Evolutionary conservation across 2,329 filamentous ascomycete species (phyloP).

Genomic region (Gaeumannomyces sp.): DNA sequence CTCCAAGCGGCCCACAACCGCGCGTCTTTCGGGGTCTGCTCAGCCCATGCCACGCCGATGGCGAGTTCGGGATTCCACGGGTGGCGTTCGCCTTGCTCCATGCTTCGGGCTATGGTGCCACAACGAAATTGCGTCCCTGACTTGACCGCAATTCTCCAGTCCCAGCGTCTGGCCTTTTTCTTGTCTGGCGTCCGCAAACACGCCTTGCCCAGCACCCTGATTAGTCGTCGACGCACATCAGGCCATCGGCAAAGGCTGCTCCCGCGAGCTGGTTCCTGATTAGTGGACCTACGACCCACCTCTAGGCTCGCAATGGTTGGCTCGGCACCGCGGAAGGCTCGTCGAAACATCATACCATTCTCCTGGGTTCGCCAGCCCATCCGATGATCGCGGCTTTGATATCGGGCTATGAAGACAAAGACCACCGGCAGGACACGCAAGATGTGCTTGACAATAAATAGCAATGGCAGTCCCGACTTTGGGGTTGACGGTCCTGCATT

Average conservation of each 20-base stretch:
- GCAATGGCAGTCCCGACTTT: not conserved
- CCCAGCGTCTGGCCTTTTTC: not conserved
- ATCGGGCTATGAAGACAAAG: not conserved
- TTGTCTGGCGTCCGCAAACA: too few relatives aligned
- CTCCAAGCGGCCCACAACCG: not conserved
- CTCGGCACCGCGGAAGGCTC: not conserved
- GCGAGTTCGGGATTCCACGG: not conserved
- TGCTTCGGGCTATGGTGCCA: not conserved
- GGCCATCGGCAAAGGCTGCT: not conserved
- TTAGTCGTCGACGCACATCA: not conserved
- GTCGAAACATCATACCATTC: slow-evolving; percentile 1
- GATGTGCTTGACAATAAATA: not conserved
- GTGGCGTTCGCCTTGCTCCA: not conserved
- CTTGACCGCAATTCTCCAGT: not conserved
- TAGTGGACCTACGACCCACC: not conserved
- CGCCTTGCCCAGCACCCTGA: not conserved
- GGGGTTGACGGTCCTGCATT: not conserved
- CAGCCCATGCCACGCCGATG: not conserved
- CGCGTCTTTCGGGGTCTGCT: not conserved
- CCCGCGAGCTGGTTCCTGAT: not conserved
- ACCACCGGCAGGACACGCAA: not conserved
- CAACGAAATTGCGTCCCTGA: not conserved
- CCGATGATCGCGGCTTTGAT: not conserved
- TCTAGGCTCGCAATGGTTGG: not conserved
- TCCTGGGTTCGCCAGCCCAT: not conserved